Base-by-base conservation (phyloP, 2,329 filamentous ascomycete species). In the Ceratocystis harringtonii region DNA sequence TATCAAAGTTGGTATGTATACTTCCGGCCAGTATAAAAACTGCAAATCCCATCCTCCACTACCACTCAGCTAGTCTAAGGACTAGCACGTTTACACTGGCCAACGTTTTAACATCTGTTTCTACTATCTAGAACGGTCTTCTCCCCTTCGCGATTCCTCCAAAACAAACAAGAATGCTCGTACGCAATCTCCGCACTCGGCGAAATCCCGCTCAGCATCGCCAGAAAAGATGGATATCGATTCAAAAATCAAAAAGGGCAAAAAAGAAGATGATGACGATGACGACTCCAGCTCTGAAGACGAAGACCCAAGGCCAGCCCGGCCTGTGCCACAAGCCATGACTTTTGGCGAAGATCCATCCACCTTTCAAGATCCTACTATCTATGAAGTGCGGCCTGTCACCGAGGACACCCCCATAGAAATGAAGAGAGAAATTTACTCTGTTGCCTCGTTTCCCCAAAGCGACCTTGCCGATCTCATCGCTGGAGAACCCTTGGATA, bases 311-410 rank as follows among this genome's bases (percentile, higher is more conserved):
- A 78, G 84, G 70, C 81, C 82, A 66, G 80, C 86, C 71, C 80
- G 80, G 68, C 80, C 82, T 30, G 84, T 86, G 62, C 90, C 89
- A 4, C 87, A 92, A 67, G 86, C 86, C 71, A 89, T 95, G 75
- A 92, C 90, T 0, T 97, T 96, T 74, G 92, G 92, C 67, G 87
- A 92, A 48, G 91, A 97, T 72, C 92, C 92, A 0, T 89, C 90
- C 30, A 90, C 86, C n/a, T 96, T 92, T 71, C 84, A 84, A 22
- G 94, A 99, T 72, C 91, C 92, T 1, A 96, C 92, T 44, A 82
- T 96, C 62, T 99, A 99, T 78, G 89, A 99, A 73, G 96, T 99
- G 68, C 86, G 86, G 65, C 80, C 86, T 0, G 80, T 92, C 28
- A 87, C 92, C n/a, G 52, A 65, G 50, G 63, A 67, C 50, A 67